Conservation (phyloP, 2,329 filamentous ascomycete genomes). For the Apiospora kogelbergensis region DNA sequence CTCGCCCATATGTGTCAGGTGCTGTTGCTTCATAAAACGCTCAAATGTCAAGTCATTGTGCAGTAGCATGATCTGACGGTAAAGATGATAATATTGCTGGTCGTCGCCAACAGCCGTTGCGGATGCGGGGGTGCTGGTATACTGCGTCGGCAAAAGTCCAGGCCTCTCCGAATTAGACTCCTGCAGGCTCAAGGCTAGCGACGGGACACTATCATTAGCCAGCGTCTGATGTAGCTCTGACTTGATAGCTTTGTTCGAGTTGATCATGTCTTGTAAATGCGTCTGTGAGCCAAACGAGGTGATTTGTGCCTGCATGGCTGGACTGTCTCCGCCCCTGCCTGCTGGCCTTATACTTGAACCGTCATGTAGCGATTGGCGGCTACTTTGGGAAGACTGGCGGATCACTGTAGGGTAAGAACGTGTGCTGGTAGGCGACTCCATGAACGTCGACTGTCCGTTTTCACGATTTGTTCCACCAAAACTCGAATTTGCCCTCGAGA, state of each 20-base stretch:
- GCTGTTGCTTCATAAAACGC: conserved; percentile 79
- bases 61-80: conserved; percentile 72
- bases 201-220: conserved; percentile 58
- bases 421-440: conserved; percentile 42
- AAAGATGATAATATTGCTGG: conserved; percentile 51
- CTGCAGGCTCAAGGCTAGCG: conserved; percentile 51
- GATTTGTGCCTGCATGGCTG: conserved; percentile 57
- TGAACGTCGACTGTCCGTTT: conserved; percentile 50
- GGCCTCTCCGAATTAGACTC: conserved; percentile 44
- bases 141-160: conserved; percentile 25
- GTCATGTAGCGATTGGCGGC: conserved; percentile 48
- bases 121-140: conserved; percentile 28
- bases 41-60: conserved; percentile 84
- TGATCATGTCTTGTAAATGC: conserved; percentile 60
- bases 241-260: conserved; percentile 59
- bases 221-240: conserved; percentile 55
- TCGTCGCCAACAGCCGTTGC: conserved; percentile 18
- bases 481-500: conserved; percentile 21
- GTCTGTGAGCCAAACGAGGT: conserved; percentile 50
- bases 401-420: conserved; percentile 37
- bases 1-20: conserved; percentile 78
- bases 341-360: conserved; percentile 42
- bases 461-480: conserved; percentile 35
- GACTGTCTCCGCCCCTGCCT: conserved; percentile 54
- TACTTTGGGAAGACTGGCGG: conserved; percentile 51